Base-by-base conservation (phyloP, 805 yeast genomes). In the Candida glaebosa region DNA sequence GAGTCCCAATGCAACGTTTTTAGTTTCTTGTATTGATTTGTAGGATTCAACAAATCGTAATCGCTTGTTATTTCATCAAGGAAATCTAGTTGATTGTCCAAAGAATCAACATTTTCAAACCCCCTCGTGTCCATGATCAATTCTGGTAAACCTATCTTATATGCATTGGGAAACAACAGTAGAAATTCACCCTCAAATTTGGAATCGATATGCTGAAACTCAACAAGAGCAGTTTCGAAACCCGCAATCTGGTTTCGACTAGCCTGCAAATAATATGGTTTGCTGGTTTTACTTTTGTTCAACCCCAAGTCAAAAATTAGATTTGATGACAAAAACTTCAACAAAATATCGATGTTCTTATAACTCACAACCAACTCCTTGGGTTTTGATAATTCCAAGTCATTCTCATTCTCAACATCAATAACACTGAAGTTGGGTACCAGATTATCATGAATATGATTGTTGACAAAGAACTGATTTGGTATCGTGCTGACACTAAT, bases 401-500 rank as follows among this genome's bases (percentile, higher is more conserved):
- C 71, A 33, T 59, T 57, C 14, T 62, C 67, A 5, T 58, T 61
- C 5, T 64, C 71, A 33, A 62, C 69, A n/a, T 56, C 62, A 38
- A 57, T 62, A 45, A 67, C 60, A 30, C 54, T 55, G 45, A 65
- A 65, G 34, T 53, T 64, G 18, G 63, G 46, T 12, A 52, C 40
- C 6, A 53, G 25, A 6, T 46, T 45, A n/a, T 40, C 39, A 6
- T 37, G 36, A 4, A 43, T 31, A 18, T 43, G 37, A 41, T 62
- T 69, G 15, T 67, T 62, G 9, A 63, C 45, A 31, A 75, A 60
- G 46, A 80, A 79, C 10, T 56, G 51, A 12, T 69, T 65, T 0
- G 95, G 91, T 8, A 85, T 78, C 0, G 85, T 74, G 34, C 73
- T 67, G 0, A 82, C 66, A 15, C 87, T 82, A 44, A 83, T 75